Base-by-base conservation (phyloP, 768 basidiomycete genomes). In the Tulasnella sp. region DNA sequence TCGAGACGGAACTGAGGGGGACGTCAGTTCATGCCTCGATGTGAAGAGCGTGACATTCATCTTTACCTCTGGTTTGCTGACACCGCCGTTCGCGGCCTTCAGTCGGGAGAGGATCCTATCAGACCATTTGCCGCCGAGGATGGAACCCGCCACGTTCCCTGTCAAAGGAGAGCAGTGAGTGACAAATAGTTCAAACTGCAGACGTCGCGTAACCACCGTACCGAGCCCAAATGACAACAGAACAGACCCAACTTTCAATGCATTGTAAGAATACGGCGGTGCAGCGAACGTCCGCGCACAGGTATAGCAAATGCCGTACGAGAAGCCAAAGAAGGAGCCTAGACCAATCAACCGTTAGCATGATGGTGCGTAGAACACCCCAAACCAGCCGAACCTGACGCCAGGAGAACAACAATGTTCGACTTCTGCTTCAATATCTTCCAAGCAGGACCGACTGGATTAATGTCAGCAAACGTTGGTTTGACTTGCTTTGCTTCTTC, bases 151-250 rank as follows among this genome's bases (percentile, higher is more conserved):
- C 48, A 90, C 84, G 78, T 85, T 86, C 9, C 90, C 90, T 84
- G 79, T 79, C 7, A 69, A 55, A 57, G 23, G 5, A 0, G 39
- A 32, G 20, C 23, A 67, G 18, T 70, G 5, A 37, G 75, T 44
- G 39, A 32, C 57, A 15, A 7, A 0, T 29, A 29, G 26, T 35
- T 32, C 61, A 35, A 35, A 2, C 35, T 5, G 35, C 35, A 32
- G 29, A 10, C 9, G 26, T 35, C 29, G 5, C 26, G 11, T 29
- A n/a, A 46, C 51, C 42, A 69, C 81, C 87, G 48, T 77, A 90
- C 92, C 92, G 20, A 88, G 80, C 70, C 95, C 95, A 80, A 90
- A 92, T 0, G 91, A 84, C 11, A 98, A 87, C 6, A 95, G 88
- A 13, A 94, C 89, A 37, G 95, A 83, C 4, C 95, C 95, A 71